Conservation (phyloP, 2,329 filamentous ascomycete species). For the Aureobasidium uvarum region DNA sequence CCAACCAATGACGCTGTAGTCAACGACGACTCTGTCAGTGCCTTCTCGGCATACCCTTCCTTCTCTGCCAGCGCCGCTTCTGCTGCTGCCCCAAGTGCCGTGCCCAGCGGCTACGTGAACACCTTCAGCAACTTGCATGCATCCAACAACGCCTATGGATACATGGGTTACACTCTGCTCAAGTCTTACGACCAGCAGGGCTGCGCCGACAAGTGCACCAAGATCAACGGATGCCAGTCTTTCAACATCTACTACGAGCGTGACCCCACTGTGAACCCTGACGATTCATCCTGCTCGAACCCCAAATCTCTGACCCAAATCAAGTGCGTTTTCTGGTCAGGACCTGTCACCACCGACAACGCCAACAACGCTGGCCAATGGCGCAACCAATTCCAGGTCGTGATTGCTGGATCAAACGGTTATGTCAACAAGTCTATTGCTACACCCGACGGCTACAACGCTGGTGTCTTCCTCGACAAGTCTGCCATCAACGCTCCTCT, state of each 20-base stretch:
- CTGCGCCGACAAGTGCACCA: conserved; percentile 28
- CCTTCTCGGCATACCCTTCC: conserved; percentile 27
- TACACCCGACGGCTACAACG: conserved; percentile 34
- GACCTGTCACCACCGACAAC: conserved; percentile 33
- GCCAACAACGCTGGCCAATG: conserved; percentile 40
- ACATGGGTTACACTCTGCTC: conserved; percentile 32
- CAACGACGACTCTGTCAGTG: background rate
- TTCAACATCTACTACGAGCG: conserved; percentile 37
- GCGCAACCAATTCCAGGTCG: conserved; percentile 42
- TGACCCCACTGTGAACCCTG: conserved; percentile 39
- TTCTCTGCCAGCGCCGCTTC: conserved; percentile 25
- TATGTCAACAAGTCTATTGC: conserved; percentile 32
- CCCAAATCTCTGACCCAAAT: conserved; percentile 36
- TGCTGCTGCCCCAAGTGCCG: conserved; percentile 30
- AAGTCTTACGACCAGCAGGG: conserved; percentile 20
- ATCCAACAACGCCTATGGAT: conserved; percentile 29
- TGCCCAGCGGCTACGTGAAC: conserved; percentile 28
- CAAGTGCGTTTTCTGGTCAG: conserved; percentile 40
- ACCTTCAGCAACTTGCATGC: conserved; percentile 26
- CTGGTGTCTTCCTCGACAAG: conserved; percentile 33
- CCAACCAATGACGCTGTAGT: background rate
- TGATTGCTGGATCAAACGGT: conserved; percentile 47
- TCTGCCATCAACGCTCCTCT: conserved; percentile 38
- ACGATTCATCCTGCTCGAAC: conserved; percentile 31
- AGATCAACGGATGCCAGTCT: conserved; percentile 28